Evolutionary conservation across 192 early-diverging fungal genomes (phyloP).

Genomic region (Piromyces finnis): DNA sequence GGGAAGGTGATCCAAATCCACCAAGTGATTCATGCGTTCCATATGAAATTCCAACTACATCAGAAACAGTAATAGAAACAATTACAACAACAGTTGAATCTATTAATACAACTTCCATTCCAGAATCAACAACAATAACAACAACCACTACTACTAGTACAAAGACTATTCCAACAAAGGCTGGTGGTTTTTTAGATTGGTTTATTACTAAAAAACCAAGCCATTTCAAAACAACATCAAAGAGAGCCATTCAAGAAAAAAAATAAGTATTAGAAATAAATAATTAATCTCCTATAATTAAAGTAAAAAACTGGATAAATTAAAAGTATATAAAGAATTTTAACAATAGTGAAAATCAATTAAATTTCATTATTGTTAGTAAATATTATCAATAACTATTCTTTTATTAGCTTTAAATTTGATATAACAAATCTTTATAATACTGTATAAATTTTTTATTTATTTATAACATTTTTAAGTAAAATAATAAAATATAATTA

Average conservation of each 20-base stretch:
- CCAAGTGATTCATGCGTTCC: background rate
- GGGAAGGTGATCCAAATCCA: background rate
- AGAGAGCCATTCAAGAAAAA: background rate
- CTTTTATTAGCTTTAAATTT: too few species aligned
- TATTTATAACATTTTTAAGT: too few species aligned
- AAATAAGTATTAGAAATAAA: too few species aligned
- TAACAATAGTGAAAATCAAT: too few species aligned
- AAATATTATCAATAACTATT: too few species aligned
- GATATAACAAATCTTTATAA: too few species aligned
- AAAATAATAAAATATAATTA: too few species aligned
- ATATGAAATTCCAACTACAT: background rate
- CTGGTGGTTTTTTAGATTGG: background rate
- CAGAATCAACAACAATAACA: background rate
- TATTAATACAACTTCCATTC: background rate
- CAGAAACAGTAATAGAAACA: background rate
- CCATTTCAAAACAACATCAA: background rate
- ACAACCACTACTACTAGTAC: background rate
- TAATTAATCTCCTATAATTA: too few species aligned
- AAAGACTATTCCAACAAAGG: background rate
- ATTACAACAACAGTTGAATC: background rate
- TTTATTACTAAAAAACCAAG: background rate
- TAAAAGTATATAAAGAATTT: too few species aligned
- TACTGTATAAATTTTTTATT: too few species aligned
- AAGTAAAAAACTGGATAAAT: too few species aligned
- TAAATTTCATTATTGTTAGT: too few species aligned